These are phyloP conservation scores for Leccinum olivaceopallidum DNA, from an alignment of 768 basidiomycete species.

Conservation along the genomic window DNA sequence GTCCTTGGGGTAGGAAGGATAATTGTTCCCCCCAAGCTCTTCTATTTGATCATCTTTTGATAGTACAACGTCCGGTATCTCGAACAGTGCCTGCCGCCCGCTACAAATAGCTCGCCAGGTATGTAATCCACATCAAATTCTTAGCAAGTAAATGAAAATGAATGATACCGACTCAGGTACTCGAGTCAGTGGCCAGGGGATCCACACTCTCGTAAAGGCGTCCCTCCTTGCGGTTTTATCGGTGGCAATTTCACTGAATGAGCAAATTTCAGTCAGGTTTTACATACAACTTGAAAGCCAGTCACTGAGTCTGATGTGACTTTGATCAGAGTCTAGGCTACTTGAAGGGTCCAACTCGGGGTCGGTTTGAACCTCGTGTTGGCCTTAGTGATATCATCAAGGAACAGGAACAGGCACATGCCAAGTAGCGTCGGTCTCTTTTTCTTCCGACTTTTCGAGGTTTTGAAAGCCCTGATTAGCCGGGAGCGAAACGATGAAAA, in stretches of 20 bases:
- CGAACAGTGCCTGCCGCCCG: not conserved
- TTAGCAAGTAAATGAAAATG: not conserved
- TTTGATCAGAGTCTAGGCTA: no score
- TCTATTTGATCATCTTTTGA: no score
- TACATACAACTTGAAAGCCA: no score
- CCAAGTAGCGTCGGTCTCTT: not conserved
- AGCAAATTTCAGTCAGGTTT: not conserved
- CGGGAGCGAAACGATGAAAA: not conserved
- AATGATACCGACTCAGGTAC: not conserved
- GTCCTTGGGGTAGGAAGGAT: no score
- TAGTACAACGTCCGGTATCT: no score
- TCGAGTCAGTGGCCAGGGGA: not conserved
- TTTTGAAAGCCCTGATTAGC: not conserved
- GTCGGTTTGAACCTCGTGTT: no score
- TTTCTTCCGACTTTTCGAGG: not conserved
- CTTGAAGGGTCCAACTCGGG: no score
- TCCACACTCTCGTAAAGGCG: not conserved
- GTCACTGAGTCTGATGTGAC: no score
- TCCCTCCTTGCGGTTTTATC: not conserved
- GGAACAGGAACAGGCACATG: not conserved
- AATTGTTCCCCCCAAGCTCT: no score
- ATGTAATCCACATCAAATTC: not conserved
- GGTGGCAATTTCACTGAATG: not conserved
- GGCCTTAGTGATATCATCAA: not conserved
- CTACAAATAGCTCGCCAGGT: not conserved